Evolutionary conservation across 2,329 filamentous ascomycete species (phyloP).

Genomic region (Elsinoe fawcettii): DNA sequence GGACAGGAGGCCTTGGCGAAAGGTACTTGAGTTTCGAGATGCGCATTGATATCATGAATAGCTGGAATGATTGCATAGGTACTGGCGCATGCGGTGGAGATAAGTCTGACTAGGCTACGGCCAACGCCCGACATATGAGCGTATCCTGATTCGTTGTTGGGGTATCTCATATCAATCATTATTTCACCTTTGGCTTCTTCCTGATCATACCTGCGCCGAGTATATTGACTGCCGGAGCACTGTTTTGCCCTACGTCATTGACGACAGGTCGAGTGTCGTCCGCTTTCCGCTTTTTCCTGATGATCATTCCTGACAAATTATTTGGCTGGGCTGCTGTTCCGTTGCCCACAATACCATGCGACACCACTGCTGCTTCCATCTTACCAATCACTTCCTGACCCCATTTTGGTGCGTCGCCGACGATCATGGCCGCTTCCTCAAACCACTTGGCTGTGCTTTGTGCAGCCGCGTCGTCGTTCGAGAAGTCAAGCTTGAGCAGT

Average conservation of each 20-base stretch:
- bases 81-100: neutral
- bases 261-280: slow-evolving; percentile 19
- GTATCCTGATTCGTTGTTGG: neutral
- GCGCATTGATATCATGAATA: neutral
- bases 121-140: too few relatives aligned
- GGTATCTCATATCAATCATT: neutral
- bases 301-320: slow-evolving; percentile 30
- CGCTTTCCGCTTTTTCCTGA: slow-evolving; percentile 45
- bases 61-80: neutral
- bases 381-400: slow-evolving; percentile 18
- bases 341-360: neutral
- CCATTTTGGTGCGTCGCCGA: slow-evolving; percentile 17
- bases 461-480: slow-evolving; percentile 53
- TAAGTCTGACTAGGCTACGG: neutral
- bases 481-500: slow-evolving; percentile 66
- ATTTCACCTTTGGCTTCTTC: slow-evolving; percentile 47
- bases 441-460: slow-evolving; percentile 64
- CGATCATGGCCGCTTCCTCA: slow-evolving; percentile 48
- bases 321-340: slow-evolving; percentile 19
- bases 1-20: slow-evolving; percentile 18
- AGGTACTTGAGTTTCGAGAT: neutral
- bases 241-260: neutral
- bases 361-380: neutral
- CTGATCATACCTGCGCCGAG: slow-evolving; percentile 45
- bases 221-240: slow-evolving; percentile 38